Conservation (phyloP, 371 early-diverging fungal species). For the Haplosporangium sp. region DNA sequence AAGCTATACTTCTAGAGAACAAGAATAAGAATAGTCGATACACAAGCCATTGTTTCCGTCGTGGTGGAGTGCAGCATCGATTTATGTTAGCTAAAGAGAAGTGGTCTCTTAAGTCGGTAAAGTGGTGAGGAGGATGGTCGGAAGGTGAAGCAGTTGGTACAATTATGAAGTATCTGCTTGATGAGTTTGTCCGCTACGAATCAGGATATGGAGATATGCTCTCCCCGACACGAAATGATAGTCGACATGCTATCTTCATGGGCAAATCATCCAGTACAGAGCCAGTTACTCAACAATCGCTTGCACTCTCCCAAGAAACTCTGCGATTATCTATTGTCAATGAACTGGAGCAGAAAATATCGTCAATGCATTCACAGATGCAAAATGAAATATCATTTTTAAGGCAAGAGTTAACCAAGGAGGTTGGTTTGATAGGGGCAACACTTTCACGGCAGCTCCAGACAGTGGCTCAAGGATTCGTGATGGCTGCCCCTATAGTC, state of each 20-base stretch:
- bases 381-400: not conserved
- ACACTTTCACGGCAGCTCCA: not conserved
- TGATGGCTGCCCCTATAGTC: not conserved
- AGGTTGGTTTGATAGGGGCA: not conserved
- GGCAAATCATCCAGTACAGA: not conserved
- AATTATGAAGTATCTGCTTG: conserved; percentile 24
- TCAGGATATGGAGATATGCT: conserved; percentile 14
- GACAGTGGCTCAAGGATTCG: not conserved
- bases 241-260: conserved; percentile 9
- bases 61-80: conserved; percentile 24
- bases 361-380: not conserved
- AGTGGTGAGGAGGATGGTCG: conserved; percentile 37
- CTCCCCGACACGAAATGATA: not conserved
- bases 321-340: not conserved
- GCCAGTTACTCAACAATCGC: not conserved
- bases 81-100: conserved; percentile 15
- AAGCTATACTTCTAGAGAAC: not conserved
- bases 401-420: not conserved
- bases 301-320: not conserved
- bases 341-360: not conserved
- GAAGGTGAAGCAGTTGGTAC: conserved; percentile 13
- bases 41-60: conserved; percentile 26
- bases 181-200: conserved; percentile 12
- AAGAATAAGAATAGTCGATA: conserved; percentile 3
- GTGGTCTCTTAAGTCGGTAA: conserved; percentile 27